Base-by-base conservation (phyloP, 768 basidiomycete species). In the Calvatia gigantea region DNA sequence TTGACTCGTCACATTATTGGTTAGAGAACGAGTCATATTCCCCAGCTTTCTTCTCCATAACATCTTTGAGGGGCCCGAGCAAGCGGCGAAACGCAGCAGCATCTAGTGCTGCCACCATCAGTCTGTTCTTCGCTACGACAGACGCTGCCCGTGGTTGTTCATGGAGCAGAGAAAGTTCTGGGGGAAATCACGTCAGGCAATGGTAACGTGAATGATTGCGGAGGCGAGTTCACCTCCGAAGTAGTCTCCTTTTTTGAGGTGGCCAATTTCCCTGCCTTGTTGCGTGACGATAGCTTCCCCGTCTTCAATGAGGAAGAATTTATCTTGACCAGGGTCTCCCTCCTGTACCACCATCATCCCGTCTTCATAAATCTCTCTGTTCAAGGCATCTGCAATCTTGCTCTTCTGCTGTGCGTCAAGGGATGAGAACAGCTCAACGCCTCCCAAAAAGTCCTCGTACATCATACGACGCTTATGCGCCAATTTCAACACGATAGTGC, bases 371-470 rank as follows among this genome's bases (percentile, higher is more conserved):
- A 88, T 82, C 57, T 77, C 80, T 64, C 93, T 93, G 58, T 90
- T 86, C 15, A 99, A 82, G 6, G 95, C 94, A 67, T 99, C 96
- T 49, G 96, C 94, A 58, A 98, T 92, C 77, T 98, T 99, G 75
- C 94, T 96, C 46, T 93, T 79, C 71, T 98, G 93, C 50, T 89
- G 84, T 3, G 88, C 81, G 64, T 88, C 88, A 41, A 99, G 82
- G 6, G 91, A 89, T 28, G 89, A 84, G 41, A 99, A 79, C 43
- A 99, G 81, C 2, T 87, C 83, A 14, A 98, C 95, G 6, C 88
- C 91, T n/a, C 86, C 84, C 54, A 99, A 76, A 80, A 99, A 99
- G 32, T 87, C 83, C 69, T 99, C 97, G 69, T 98, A 98, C 89
- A 97, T 95, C 62, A 90, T 91, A 50, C 96, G 79, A 62, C 94